phyloP scores from a whole-genome alignment of 176 grass and related monocot genomes.

The Tuctoria greenei region DNA sequence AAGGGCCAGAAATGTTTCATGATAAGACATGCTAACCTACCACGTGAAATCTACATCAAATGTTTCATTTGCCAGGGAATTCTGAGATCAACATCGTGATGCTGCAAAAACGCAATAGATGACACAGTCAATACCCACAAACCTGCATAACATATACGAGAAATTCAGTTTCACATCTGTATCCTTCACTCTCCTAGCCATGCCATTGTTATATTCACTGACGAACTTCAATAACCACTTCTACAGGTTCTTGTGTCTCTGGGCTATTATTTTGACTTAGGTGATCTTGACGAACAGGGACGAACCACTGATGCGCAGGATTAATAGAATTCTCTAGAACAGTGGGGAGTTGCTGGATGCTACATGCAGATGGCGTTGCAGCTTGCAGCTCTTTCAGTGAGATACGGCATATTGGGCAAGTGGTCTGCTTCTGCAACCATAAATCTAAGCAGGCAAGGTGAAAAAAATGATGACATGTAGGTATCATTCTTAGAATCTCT shows the following conservation, averaged over 20 bases:
- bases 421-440: conserved; percentile 80
- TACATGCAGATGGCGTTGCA: conserved; percentile 16
- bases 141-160: neutral
- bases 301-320: conserved; percentile 33
- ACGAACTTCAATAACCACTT: conserved; percentile 46
- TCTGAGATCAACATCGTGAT: neutral
- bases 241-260: conserved; percentile 10
- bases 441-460: conserved; percentile 76
- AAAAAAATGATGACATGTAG: conserved; percentile 68
- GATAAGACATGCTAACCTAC: neutral
- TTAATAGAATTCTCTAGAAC: conserved; percentile 32
- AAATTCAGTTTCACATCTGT: neutral
- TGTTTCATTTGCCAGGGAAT: neutral
- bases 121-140: neutral
- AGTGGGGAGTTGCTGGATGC: conserved; percentile 26
- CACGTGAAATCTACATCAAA: neutral
- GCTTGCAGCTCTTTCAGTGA: conserved; percentile 59
- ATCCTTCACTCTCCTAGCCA: neutral
- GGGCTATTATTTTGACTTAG: conserved; percentile 23
- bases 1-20: neutral
- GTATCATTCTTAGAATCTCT: conserved; percentile 55
- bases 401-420: conserved; percentile 44
- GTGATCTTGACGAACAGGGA: conserved; percentile 28
- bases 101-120: neutral
- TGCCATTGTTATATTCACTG: neutral